Evolutionary conservation across 2,329 filamentous ascomycete genomes (phyloP).

Genomic region (Fusarium incarnatum): DNA sequence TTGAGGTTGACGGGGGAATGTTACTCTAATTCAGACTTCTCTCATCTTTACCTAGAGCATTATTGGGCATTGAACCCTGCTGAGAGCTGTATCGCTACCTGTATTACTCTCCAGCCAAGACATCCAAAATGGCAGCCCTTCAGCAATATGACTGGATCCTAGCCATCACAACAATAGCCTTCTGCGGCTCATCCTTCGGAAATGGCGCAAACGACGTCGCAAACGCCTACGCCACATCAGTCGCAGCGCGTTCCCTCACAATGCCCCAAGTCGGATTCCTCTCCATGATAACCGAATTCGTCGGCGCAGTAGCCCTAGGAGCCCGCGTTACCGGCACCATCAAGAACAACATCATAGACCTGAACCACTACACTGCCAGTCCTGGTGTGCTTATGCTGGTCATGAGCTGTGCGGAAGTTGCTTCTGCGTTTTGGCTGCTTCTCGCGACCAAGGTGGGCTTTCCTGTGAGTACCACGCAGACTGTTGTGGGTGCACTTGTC

Average conservation of each 20-base stretch:
- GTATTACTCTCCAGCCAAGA: no score
- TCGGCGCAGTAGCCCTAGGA: not conserved
- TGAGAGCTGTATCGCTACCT: not conserved
- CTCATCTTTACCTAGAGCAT: not conserved
- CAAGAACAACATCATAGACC: not conserved
- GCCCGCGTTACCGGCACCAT: not conserved
- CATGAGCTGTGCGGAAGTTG: not conserved
- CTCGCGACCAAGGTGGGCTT: not conserved
- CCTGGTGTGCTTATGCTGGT: not conserved
- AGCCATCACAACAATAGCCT: not conserved
- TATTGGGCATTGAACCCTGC: no score
- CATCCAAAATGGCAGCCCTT: not conserved
- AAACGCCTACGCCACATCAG: not conserved
- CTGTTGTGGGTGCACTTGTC: not conserved
- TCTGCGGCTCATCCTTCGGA: not conserved
- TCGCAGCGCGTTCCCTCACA: not conserved
- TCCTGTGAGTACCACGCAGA: not conserved
- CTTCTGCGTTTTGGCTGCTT: not conserved
- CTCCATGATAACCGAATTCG: not conserved
- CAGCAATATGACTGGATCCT: not conserved
- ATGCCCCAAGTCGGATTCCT: not conserved
- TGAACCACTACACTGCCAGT: accelerated
- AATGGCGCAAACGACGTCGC: not conserved
- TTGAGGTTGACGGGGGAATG: not conserved
- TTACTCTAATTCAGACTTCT: not conserved